A percentile compares a stretch with the other conserved stretches of the same genome.
Evolutionary conservation across 148 eudicot genomes (phyloP).

Genomic region (Beta vulgaris): DNA sequence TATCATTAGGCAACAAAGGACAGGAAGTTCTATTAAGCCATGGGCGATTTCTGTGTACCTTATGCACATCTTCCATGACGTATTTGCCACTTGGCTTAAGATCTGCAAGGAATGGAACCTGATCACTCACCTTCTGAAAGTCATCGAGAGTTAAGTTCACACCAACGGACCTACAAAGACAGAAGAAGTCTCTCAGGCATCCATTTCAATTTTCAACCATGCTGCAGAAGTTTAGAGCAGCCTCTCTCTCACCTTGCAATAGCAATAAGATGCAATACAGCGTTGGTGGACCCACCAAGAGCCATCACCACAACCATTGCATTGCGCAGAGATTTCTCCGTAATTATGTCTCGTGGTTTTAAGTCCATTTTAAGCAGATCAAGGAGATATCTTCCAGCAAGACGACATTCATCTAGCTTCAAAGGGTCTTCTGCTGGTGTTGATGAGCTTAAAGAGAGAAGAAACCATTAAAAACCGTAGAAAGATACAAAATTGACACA

Average conservation of each 20-base stretch:
- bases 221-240: background rate
- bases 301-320: conserved; percentile 98
- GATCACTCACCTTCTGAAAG: conserved; percentile 92
- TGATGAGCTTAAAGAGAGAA: conserved; percentile 57
- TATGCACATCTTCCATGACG: conserved; percentile 97
- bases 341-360: conserved; percentile 90
- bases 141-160: conserved; percentile 73
- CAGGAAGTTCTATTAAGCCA: background rate
- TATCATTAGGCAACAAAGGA: background rate
- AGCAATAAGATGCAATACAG: conserved; percentile 92
- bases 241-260: conserved; percentile 70
- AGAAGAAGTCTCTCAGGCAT: conserved; percentile 4
- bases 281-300: conserved; percentile 97
- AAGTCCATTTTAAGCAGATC: conserved; percentile 87
- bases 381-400: conserved; percentile 83
- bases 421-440: conserved; percentile 98
- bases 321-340: conserved; percentile 75
- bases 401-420: conserved; percentile 93
- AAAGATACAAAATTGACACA: background rate
- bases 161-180: conserved; percentile 78
- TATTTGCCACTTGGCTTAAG: conserved; percentile 99
- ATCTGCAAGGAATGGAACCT: conserved; percentile 93
- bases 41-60: conserved; percentile 44
- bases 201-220: conserved; percentile 1
- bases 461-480: conserved; percentile 7